A percentile compares a stretch with the other conserved stretches of the same genome.
Conservation (phyloP, 225 moss, liverwort and hornwort species). For the Polytrichum formosum region DNA sequence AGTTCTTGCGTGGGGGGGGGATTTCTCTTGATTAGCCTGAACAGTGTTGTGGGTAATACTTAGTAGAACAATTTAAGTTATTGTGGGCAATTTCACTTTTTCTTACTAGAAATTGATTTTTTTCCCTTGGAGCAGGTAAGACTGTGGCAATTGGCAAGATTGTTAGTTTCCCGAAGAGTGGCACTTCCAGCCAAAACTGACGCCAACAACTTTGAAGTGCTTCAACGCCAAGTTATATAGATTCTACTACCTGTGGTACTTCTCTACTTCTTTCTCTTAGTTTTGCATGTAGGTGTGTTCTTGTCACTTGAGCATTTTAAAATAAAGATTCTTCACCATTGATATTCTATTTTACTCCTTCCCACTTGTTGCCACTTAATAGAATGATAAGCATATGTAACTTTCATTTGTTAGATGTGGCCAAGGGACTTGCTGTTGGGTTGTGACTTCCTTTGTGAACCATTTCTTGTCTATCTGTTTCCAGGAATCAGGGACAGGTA, state of each 20-base stretch:
- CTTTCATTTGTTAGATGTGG: too few species aligned
- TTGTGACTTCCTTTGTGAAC: background rate
- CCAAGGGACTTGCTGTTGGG: too few species aligned
- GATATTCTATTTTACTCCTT: too few species aligned
- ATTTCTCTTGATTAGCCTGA: background rate
- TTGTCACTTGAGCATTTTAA: too few species aligned
- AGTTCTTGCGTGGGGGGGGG: background rate
- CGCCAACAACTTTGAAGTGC: slow-evolving; percentile 63
- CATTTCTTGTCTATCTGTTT: background rate
- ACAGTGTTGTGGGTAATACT: background rate
- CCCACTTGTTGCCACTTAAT: too few species aligned
- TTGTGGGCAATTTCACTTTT: background rate
- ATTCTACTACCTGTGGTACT: slow-evolving; percentile 45
- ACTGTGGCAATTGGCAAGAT: slow-evolving; percentile 95
- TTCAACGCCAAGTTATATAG: slow-evolving; percentile 24
- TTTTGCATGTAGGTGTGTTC: background rate
- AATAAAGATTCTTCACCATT: too few species aligned
- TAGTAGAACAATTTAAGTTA: too few species aligned
- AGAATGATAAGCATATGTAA: too few species aligned
- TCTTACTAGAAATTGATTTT: too few species aligned
- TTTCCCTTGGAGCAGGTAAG: slow-evolving; percentile 52
- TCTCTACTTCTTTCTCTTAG: background rate
- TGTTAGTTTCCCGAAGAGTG: slow-evolving; percentile 57
- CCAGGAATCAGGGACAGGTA: slow-evolving; percentile 27
- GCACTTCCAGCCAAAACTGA: slow-evolving; percentile 55